Percentiles rank a stretch among this genome's conserved stretches.
Evolutionary conservation across 2,329 filamentous ascomycete species (phyloP).

Genomic region (Colletotrichum cereale): DNA sequence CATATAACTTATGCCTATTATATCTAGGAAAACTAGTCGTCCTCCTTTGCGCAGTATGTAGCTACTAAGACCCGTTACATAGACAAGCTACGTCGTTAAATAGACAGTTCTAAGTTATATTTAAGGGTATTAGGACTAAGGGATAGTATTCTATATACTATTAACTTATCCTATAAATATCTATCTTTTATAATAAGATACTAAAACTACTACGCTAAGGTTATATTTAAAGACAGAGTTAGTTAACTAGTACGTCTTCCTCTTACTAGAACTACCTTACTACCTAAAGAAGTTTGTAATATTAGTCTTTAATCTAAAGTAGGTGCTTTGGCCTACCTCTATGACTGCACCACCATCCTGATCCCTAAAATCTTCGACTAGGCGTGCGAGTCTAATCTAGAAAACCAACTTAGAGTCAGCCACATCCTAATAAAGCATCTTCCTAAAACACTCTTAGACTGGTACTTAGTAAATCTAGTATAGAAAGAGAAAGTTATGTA

Average conservation of each 20-base stretch:
- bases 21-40: not conserved
- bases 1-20: not conserved
- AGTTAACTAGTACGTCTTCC: conserved; percentile 46
- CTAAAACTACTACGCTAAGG: conserved; percentile 46
- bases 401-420: conserved; percentile 51
- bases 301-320: conserved; percentile 47
- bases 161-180: conserved; percentile 42
- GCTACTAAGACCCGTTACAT: conserved; percentile 41
- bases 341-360: conserved; percentile 20
- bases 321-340: conserved; percentile 44
- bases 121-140: conserved; percentile 41
- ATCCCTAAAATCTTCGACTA: conserved; percentile 42
- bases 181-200: conserved; percentile 46
- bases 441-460: conserved; percentile 50
- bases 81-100: conserved; percentile 37
- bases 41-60: conserved; percentile 26
- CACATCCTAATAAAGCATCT: conserved; percentile 59
- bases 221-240: conserved; percentile 45
- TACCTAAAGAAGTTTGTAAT: conserved; percentile 43
- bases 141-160: conserved; percentile 38
- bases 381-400: conserved; percentile 47
- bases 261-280: conserved; percentile 40
- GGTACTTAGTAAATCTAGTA: conserved; percentile 45
- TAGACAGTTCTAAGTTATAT: conserved; percentile 42
- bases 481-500: conserved; percentile 49